phyloP scores from a whole-genome alignment of 2,329 filamentous ascomycete genomes.

The Trichoderma sp. region DNA sequence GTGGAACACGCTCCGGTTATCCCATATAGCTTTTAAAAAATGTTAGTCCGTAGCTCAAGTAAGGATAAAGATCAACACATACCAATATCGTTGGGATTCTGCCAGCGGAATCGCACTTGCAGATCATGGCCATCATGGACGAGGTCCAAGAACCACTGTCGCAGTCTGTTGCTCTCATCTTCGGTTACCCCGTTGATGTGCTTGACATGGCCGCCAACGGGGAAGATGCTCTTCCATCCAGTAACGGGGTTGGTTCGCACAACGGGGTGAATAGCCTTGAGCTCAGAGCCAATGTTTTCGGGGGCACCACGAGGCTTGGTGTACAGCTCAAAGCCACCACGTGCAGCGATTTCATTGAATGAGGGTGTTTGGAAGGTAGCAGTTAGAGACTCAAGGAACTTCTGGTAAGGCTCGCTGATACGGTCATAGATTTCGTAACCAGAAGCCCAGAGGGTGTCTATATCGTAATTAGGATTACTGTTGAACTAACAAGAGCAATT shows the following conservation, averaged over 20 bases:
- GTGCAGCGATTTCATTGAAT: conserved; percentile 54
- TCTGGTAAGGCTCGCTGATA: conserved; percentile 58
- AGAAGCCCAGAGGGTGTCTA: conserved; percentile 68
- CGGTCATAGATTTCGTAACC: conserved; percentile 70
- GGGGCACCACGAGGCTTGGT: conserved; percentile 51
- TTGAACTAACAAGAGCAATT: not conserved
- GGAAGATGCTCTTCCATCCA: conserved; percentile 60
- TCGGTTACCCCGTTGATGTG: conserved; percentile 55
- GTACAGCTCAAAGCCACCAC: conserved; percentile 52
- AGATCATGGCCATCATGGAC: conserved; percentile 60
- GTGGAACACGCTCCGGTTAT: conserved; percentile 61
- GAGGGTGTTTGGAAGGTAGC: conserved; percentile 56
- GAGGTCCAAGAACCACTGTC: conserved; percentile 56
- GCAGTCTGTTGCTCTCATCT: conserved; percentile 52
- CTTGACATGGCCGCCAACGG: conserved; percentile 54
- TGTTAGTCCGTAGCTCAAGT: not conserved
- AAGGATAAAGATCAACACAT: too few species aligned
- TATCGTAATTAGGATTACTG: not conserved
- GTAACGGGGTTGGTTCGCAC: conserved; percentile 62
- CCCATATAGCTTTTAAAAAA: conserved; percentile 54
- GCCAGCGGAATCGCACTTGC: conserved; percentile 54
- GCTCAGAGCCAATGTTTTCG: conserved; percentile 52
- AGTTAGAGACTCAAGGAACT: conserved; percentile 62
- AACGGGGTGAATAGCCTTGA: conserved; percentile 58
- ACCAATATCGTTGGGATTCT: conserved; percentile 49